phyloP scores from a whole-genome alignment of 306 rosid species.

The Sicyos edulis region DNA sequence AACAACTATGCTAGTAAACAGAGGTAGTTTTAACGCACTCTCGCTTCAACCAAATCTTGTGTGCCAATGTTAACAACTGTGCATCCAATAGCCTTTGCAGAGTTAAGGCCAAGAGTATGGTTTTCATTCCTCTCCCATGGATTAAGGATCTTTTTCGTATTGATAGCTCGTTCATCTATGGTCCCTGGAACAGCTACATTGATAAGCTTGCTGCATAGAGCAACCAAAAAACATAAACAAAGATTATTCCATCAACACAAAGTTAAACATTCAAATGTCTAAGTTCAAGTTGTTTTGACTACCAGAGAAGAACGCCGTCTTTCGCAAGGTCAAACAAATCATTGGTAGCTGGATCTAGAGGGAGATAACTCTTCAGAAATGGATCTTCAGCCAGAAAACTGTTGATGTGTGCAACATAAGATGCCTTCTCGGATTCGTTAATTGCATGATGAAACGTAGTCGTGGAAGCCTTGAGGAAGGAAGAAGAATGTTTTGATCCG shows the following conservation, averaged over 20 bases:
- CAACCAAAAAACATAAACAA: constrained; percentile 27
- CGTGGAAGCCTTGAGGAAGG: constrained; percentile 86
- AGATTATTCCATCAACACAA: constrained; percentile 4
- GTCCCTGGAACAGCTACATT: constrained; percentile 98
- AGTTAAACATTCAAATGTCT: background rate
- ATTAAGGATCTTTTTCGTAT: constrained; percentile 78
- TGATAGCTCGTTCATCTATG: constrained; percentile 96
- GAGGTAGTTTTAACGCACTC: constrained; percentile 53
- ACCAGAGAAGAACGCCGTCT: constrained; percentile 98
- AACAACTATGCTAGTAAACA: constrained; percentile 16
- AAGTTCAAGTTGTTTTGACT: constrained; percentile 26
- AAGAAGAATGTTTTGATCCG: constrained; percentile 55
- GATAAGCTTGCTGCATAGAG: constrained; percentile 77
- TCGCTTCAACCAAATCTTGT: constrained; percentile 83
- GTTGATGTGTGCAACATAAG: constrained; percentile 89
- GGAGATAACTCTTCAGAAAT: constrained; percentile 75
- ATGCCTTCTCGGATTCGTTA: constrained; percentile 87
- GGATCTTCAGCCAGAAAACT: constrained; percentile 73
- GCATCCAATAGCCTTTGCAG: constrained; percentile 90
- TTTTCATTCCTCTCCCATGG: constrained; percentile 99
- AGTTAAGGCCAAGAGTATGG: constrained; percentile 93
- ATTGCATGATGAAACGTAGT: constrained; percentile 82
- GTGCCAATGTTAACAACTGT: constrained; percentile 15
- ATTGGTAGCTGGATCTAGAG: constrained; percentile 67
- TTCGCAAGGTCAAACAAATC: constrained; percentile 84